A percentile compares a stretch with the other conserved stretches of the same genome.
These are phyloP conservation scores for California macrophylla DNA, from an alignment of 441 rosid genomes.

Conservation along the genomic window DNA sequence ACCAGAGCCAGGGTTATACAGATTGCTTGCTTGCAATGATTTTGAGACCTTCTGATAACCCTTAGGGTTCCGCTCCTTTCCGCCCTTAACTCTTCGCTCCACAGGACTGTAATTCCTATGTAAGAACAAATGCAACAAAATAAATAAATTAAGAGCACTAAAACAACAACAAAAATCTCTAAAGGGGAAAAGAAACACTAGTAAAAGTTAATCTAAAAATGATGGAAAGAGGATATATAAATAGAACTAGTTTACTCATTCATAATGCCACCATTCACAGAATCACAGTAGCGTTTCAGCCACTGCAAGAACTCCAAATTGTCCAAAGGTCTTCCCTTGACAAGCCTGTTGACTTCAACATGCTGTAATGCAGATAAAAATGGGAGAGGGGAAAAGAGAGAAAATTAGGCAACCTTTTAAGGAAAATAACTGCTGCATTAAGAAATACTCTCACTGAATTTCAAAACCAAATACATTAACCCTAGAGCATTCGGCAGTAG, in stretches of 20 bases:
- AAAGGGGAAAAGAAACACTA: background rate
- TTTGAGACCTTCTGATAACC: slow-evolving; percentile 57
- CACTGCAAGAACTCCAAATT: slow-evolving; percentile 96
- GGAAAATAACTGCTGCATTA: too few species aligned
- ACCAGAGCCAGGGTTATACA: slow-evolving; percentile 37
- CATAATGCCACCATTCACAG: slow-evolving; percentile 92
- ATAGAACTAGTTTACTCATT: slow-evolving; percentile 50
- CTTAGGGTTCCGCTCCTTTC: slow-evolving; percentile 51
- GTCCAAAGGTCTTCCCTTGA: slow-evolving; percentile 90
- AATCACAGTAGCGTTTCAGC: slow-evolving; percentile 94
- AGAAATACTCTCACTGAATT: too few species aligned
- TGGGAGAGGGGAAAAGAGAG: background rate
- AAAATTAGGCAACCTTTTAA: background rate
- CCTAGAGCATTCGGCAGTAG: background rate
- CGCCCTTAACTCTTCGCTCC: slow-evolving; percentile 74
- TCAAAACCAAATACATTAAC: too few species aligned
- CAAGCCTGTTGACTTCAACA: slow-evolving; percentile 81
- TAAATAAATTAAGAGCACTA: background rate
- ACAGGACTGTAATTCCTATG: slow-evolving; percentile 84
- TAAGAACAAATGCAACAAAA: slow-evolving; percentile 6
- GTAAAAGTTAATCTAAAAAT: background rate
- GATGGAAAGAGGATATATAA: background rate
- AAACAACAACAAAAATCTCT: background rate
- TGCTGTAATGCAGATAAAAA: slow-evolving; percentile 43
- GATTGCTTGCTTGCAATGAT: slow-evolving; percentile 66